A percentile compares a stretch with the other conserved stretches of the same genome.
Conservation (phyloP, 805 yeast species). For the Jamesozyma lodderae region DNA sequence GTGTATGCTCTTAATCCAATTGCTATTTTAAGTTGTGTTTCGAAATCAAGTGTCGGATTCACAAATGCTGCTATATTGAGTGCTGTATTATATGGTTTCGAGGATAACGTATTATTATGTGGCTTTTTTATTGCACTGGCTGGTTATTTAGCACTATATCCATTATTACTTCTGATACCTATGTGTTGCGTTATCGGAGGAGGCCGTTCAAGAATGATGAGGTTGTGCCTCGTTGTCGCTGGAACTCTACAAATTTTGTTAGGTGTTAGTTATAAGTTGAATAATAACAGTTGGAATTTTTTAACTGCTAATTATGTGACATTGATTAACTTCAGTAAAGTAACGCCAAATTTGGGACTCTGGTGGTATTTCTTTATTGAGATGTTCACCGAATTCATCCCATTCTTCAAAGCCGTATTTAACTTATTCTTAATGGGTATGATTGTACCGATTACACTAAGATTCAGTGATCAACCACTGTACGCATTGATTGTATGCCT, state of each 20-base stretch:
- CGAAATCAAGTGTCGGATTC: slow-evolving; percentile 59
- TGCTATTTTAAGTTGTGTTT: slow-evolving; percentile 53
- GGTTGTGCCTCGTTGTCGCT: too few relatives aligned
- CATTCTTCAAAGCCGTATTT: slow-evolving; percentile 77
- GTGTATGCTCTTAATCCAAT: slow-evolving; percentile 77
- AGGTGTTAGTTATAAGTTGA: slow-evolving; percentile 32
- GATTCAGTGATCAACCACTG: slow-evolving; percentile 52
- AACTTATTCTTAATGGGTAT: slow-evolving; percentile 62
- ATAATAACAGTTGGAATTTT: slow-evolving; percentile 37
- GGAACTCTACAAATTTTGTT: slow-evolving; percentile 29
- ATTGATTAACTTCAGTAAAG: slow-evolving; percentile 51
- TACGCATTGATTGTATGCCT: slow-evolving; percentile 42
- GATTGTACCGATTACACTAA: slow-evolving; percentile 62
- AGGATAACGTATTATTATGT: slow-evolving; percentile 28
- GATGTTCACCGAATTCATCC: slow-evolving; percentile 80
- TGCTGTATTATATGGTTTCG: slow-evolving; percentile 38
- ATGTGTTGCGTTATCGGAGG: slow-evolving; percentile 5
- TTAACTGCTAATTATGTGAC: slow-evolving; percentile 50
- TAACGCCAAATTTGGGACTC: slow-evolving; percentile 83
- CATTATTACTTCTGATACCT: slow-evolving; percentile 54
- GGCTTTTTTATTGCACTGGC: slow-evolving; percentile 37
- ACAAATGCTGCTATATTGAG: slow-evolving; percentile 48
- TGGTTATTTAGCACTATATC: slow-evolving; percentile 53
- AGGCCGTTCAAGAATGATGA: neutral
- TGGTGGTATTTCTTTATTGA: slow-evolving; percentile 99